phyloP scores from a whole-genome alignment of 495 filamentous ascomycete genomes.

The Neurospora sp. region DNA sequence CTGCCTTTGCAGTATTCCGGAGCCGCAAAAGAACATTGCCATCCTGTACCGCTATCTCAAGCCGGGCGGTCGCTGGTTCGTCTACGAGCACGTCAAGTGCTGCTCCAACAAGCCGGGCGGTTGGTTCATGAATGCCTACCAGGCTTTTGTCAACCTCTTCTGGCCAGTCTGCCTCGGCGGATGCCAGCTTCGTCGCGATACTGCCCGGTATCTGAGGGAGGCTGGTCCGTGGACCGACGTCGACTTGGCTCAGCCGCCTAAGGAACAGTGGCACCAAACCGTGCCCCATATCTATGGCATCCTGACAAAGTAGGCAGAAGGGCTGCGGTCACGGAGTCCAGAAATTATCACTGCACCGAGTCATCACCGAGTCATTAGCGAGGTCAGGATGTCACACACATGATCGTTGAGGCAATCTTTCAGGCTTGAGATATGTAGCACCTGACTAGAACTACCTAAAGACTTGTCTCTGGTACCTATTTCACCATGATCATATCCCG shows the following conservation, averaged over 20 bases:
- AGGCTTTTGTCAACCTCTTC: conserved; percentile 30
- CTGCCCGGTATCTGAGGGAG: conserved; percentile 36
- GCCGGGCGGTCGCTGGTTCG: conserved; percentile 56
- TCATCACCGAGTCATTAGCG: not conserved
- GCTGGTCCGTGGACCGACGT: conserved; percentile 49
- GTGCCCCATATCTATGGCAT: conserved; percentile 49
- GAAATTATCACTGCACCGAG: not conserved
- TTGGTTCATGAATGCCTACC: not conserved
- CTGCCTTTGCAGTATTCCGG: conserved; percentile 63
- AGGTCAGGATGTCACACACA: not conserved
- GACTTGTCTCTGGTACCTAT: not conserved
- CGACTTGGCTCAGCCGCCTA: conserved; percentile 36
- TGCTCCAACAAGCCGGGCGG: conserved; percentile 21
- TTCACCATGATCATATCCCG: not conserved
- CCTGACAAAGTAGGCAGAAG: conserved; percentile 31
- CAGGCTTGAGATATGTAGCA: not conserved
- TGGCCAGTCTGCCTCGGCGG: conserved; percentile 50
- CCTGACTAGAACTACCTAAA: not conserved
- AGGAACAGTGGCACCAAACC: conserved; percentile 34
- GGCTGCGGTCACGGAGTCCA: not conserved
- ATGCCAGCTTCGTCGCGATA: conserved; percentile 49
- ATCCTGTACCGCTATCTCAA: conserved; percentile 54
- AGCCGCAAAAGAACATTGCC: conserved; percentile 43
- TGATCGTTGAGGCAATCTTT: not conserved
- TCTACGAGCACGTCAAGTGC: conserved; percentile 59